Conservation (phyloP, 768 basidiomycete genomes). For the Strobilomyces confusus region DNA sequence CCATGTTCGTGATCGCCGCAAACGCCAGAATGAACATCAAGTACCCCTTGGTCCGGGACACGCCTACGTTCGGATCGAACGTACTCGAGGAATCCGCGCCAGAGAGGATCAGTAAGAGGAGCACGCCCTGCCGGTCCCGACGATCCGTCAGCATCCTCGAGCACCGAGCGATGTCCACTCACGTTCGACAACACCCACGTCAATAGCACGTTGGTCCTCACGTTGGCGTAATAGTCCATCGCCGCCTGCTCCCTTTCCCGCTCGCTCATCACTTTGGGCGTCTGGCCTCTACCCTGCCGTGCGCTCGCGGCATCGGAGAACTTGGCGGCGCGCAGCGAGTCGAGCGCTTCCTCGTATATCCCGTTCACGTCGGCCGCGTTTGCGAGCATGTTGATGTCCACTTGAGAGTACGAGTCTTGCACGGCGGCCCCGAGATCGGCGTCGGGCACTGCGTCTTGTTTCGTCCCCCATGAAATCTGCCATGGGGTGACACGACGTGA, state of each 20-base stretch:
- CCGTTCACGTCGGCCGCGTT: constrained; percentile 79
- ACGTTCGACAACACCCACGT: constrained; percentile 86
- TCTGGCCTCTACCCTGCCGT: constrained; percentile 2
- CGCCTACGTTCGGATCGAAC: constrained; percentile 46
- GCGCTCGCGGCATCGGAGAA: constrained; percentile 27
- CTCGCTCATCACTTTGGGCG: constrained; percentile 31
- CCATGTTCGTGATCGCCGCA: constrained; percentile 72
- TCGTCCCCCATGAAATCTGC: constrained; percentile 95
- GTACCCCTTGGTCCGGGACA: constrained; percentile 66
- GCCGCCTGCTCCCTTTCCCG: constrained; percentile 71
- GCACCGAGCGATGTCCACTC: constrained; percentile 15
- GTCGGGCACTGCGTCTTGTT: constrained; percentile 71
- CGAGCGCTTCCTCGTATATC: constrained; percentile 80
- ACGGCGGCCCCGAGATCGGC: constrained; percentile 81
- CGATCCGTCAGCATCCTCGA: not conserved
- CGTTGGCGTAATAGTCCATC: constrained; percentile 84
- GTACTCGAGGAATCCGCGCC: constrained; percentile 53
- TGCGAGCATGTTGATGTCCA: constrained; percentile 83
- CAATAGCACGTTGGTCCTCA: constrained; percentile 78
- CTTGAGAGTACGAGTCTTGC: constrained; percentile 75
- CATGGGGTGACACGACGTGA: not conserved
- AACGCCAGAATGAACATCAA: constrained; percentile 78
- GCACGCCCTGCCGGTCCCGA: constrained; percentile 47
- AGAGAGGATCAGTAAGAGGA: constrained; percentile 67
- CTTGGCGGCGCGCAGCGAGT: constrained; percentile 61